Evolutionary conservation across 2,329 filamentous ascomycete species (phyloP).

Genomic region (Fusarium anthophilum): DNA sequence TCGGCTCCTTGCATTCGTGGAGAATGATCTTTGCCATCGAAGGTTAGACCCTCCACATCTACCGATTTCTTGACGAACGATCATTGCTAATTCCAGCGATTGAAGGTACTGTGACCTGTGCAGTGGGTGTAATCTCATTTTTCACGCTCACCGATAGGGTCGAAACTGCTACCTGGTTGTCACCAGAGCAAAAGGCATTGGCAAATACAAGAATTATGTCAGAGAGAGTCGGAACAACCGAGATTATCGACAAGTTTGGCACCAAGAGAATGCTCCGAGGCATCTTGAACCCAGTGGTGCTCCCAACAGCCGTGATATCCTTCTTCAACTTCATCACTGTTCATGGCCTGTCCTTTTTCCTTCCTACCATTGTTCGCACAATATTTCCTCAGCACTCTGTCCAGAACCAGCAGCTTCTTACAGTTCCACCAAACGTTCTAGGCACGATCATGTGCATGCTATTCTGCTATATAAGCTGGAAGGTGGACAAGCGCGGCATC

Average conservation of each 20-base stretch:
- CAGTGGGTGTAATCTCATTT: not conserved
- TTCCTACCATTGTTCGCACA: not conserved
- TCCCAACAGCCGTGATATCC: not conserved
- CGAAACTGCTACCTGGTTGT: not conserved
- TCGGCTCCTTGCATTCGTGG: not conserved
- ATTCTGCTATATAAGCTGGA: not conserved
- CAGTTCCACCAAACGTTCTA: not conserved
- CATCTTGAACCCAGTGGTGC: not conserved
- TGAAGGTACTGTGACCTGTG: not conserved
- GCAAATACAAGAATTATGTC: not conserved
- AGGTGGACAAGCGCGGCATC: not conserved
- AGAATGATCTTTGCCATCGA: not conserved
- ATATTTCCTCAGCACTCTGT: not conserved
- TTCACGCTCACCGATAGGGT: not conserved
- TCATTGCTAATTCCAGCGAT: not conserved
- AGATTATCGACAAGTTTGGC: not conserved
- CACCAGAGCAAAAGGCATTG: not conserved
- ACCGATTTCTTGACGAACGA: not conserved
- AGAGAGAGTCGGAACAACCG: not conserved
- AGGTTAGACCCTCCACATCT: not conserved
- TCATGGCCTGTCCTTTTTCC: not conserved
- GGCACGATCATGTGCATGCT: not conserved
- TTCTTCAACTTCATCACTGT: not conserved
- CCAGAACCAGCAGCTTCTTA: not conserved
- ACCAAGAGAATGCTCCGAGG: not conserved